Conservation (phyloP, 2,329 filamentous ascomycete genomes). For the Cordyceps cicadae region DNA sequence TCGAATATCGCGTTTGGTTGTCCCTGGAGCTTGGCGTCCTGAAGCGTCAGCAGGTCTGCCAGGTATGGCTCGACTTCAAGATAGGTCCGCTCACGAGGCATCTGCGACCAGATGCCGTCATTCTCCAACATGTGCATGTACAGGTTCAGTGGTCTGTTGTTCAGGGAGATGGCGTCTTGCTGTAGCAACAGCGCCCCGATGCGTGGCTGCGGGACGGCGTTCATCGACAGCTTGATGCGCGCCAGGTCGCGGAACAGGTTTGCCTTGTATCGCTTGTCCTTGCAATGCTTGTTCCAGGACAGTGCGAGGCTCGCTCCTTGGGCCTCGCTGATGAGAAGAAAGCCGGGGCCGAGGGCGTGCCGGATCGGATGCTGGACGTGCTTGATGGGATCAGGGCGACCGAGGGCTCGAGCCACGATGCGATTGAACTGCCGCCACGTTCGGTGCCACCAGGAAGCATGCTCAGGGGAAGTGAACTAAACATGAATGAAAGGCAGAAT, state of each 20-base stretch:
- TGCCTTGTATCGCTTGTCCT: constrained; percentile 14
- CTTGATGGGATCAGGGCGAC: background rate
- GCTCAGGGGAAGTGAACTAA: background rate
- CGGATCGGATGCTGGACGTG: background rate
- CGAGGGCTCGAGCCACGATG: background rate
- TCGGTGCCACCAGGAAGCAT: background rate
- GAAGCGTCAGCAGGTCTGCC: constrained; percentile 24
- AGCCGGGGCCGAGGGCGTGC: background rate
- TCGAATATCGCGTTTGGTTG: constrained; percentile 26
- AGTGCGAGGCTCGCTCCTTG: background rate
- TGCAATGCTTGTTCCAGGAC: constrained; percentile 3
- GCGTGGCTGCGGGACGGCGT: constrained; percentile 14
- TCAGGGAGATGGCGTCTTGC: constrained; percentile 18
- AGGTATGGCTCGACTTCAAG: constrained; percentile 21
- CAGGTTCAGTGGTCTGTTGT: constrained; percentile 26
- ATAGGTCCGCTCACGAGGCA: constrained; percentile 25
- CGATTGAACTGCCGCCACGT: background rate
- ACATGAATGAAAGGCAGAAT: background rate
- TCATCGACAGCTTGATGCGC: constrained; percentile 19
- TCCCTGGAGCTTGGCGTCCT: constrained; percentile 25
- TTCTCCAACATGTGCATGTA: constrained; percentile 27
- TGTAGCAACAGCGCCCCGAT: constrained; percentile 18
- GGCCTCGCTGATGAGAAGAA: background rate
- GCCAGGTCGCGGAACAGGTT: constrained; percentile 20
- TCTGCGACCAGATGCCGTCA: constrained; percentile 23